Conservation (phyloP, 371 early-diverging fungal genomes). For the Furculomyces boomerangus region DNA sequence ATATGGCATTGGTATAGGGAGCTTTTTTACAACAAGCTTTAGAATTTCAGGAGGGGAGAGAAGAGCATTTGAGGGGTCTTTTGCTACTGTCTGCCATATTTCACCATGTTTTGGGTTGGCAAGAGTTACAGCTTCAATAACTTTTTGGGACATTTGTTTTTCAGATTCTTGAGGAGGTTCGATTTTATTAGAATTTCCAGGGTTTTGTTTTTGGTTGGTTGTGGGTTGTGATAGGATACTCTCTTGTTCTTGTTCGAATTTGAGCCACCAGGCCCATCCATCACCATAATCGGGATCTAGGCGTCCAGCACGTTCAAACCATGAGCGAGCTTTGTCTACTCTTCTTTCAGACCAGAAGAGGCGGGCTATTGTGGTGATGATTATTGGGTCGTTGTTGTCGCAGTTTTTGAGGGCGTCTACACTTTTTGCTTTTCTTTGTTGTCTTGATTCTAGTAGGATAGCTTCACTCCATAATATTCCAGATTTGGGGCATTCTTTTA, state of each 20-base stretch:
- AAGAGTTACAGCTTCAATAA: slow-evolving; percentile 46
- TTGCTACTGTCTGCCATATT: slow-evolving; percentile 62
- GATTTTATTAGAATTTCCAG: not conserved
- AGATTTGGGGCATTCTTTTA: slow-evolving; percentile 80
- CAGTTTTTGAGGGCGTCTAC: slow-evolving; percentile 85
- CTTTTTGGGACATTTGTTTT: slow-evolving; percentile 4
- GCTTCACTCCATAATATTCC: slow-evolving; percentile 79
- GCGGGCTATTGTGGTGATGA: slow-evolving; percentile 67
- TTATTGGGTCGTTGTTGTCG: slow-evolving; percentile 62
- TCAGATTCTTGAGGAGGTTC: not conserved
- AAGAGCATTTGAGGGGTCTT: slow-evolving; percentile 30
- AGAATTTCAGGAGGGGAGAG: slow-evolving; percentile 6
- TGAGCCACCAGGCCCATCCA: slow-evolving; percentile 87
- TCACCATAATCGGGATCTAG: slow-evolving; percentile 82
- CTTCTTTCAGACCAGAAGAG: slow-evolving; percentile 87
- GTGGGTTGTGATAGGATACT: slow-evolving; percentile 17
- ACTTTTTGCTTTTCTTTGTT: slow-evolving; percentile 70
- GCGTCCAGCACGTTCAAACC: slow-evolving; percentile 73
- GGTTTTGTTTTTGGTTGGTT: not conserved
- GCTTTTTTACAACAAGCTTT: not conserved
- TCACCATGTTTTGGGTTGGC: slow-evolving; percentile 86
- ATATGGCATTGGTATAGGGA: not conserved
- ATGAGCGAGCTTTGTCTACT: slow-evolving; percentile 77
- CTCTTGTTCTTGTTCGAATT: slow-evolving; percentile 61
- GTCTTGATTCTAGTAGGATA: slow-evolving; percentile 71